Conservation (phyloP, 805 yeast genomes). For the Yarrowia sp. region DNA sequence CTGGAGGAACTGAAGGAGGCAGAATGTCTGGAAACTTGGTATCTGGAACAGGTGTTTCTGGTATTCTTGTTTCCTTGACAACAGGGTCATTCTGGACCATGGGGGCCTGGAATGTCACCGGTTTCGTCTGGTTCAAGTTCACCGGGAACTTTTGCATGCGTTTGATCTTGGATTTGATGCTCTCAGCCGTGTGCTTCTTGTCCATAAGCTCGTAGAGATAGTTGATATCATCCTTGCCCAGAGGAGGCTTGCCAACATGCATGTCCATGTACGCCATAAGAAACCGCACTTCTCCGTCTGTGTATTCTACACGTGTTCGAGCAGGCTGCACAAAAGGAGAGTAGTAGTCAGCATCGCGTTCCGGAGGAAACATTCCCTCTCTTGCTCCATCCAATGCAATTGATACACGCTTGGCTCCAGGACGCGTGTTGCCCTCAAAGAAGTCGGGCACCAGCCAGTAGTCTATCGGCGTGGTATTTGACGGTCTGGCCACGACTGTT, state of each 20-base stretch:
- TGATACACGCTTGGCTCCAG: not conserved
- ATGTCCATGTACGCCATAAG: not conserved
- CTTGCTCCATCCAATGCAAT: not conserved
- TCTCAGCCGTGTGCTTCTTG: not conserved
- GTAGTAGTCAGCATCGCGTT: not conserved
- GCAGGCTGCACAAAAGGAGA: not conserved
- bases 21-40: not conserved
- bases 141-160: not conserved
- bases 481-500: not conserved
- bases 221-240: not conserved
- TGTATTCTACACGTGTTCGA: not conserved
- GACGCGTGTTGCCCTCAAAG: not conserved
- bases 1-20: not conserved
- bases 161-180: not conserved
- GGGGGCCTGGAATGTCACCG: not conserved
- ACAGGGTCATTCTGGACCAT: not conserved
- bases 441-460: not conserved
- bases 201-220: not conserved
- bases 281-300: not conserved
- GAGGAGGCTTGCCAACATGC: not conserved
- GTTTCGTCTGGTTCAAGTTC: not conserved
- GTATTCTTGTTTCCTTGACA: too few species aligned
- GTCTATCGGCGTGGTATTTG: not conserved
- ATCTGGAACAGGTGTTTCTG: not conserved
- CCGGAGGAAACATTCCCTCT: not conserved